A percentile compares a stretch with the other conserved stretches of the same genome.
phyloP scores from a whole-genome alignment of 164 flowering plant genomes.

The Saururus chinensis region DNA sequence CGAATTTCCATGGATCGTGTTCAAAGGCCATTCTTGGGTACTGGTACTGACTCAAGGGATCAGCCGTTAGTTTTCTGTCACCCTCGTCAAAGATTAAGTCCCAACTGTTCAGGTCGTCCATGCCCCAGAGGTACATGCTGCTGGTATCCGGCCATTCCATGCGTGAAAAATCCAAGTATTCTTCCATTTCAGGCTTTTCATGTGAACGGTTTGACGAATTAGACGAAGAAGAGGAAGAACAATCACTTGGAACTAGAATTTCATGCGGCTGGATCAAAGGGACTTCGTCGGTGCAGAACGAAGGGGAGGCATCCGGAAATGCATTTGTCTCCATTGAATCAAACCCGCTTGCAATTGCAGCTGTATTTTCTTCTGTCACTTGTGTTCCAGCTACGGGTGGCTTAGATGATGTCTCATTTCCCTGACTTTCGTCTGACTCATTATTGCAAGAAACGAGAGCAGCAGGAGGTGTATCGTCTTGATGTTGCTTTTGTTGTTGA shows the following conservation, averaged over 20 bases:
- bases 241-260: conserved; percentile 25
- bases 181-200: conserved; percentile 4
- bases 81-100: conserved; percentile 27
- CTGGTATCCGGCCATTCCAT: conserved; percentile 33
- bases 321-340: conserved; percentile 10
- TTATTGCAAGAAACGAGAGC: not conserved
- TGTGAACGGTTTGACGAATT: conserved; percentile 10
- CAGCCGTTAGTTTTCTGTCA: conserved; percentile 15
- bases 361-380: not conserved
- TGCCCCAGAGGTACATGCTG: conserved; percentile 26
- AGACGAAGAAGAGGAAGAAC: conserved; percentile 24
- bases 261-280: conserved; percentile 56
- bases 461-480: not conserved
- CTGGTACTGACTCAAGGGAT: conserved; percentile 18
- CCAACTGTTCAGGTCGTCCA: conserved; percentile 37
- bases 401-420: conserved; percentile 11
- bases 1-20: conserved; percentile 40
- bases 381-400: conserved; percentile 7
- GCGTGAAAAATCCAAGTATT: conserved; percentile 21
- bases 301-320: conserved; percentile 7
- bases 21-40: conserved; percentile 13
- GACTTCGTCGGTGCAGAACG: conserved; percentile 58
- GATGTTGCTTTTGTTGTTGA: not conserved
- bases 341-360: conserved; percentile 1
- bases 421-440: conserved; percentile 9